phyloP scores from a whole-genome alignment of 179 eudicot species.

The Beta corolliflora region DNA sequence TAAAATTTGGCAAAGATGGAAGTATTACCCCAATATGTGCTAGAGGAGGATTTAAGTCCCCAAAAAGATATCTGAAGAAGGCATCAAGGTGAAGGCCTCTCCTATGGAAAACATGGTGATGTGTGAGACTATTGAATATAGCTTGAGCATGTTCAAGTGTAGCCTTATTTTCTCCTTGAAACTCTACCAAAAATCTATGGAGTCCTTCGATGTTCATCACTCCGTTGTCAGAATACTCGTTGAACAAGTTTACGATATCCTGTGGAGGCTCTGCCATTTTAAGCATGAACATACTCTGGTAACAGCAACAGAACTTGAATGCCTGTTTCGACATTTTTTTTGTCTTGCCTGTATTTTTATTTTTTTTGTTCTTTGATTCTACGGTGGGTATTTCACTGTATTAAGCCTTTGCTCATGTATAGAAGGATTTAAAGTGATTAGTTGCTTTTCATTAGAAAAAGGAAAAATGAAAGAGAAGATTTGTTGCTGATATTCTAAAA shows the following conservation, averaged over 20 bases:
- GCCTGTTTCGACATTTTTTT: slow-evolving; percentile 42
- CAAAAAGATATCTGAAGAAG: slow-evolving; percentile 56
- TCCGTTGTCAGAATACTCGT: slow-evolving; percentile 43
- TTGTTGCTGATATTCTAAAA: background rate
- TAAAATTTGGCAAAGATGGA: background rate
- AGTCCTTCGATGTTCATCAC: slow-evolving; percentile 42
- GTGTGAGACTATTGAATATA: slow-evolving; percentile 41
- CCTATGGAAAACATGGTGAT: slow-evolving; percentile 43
- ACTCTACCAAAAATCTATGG: slow-evolving; percentile 35
- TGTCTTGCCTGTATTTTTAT: background rate
- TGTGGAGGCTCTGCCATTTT: slow-evolving; percentile 45
- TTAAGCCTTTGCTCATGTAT: background rate
- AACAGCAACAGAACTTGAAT: slow-evolving; percentile 53
- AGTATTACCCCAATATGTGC: slow-evolving; percentile 46
- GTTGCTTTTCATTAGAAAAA: background rate
- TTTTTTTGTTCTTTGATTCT: slow-evolving; percentile 19
- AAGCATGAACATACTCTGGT: slow-evolving; percentile 45
- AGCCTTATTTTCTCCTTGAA: slow-evolving; percentile 42
- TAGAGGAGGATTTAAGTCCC: slow-evolving; percentile 56
- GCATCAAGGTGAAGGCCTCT: slow-evolving; percentile 45
- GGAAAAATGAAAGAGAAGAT: background rate
- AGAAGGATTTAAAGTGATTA: background rate
- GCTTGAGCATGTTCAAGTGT: slow-evolving; percentile 43
- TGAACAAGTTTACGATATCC: slow-evolving; percentile 41
- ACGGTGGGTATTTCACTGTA: background rate